phyloP scores from a whole-genome alignment of 1,284 basidiomycete species.

The Flammula alnicola region DNA sequence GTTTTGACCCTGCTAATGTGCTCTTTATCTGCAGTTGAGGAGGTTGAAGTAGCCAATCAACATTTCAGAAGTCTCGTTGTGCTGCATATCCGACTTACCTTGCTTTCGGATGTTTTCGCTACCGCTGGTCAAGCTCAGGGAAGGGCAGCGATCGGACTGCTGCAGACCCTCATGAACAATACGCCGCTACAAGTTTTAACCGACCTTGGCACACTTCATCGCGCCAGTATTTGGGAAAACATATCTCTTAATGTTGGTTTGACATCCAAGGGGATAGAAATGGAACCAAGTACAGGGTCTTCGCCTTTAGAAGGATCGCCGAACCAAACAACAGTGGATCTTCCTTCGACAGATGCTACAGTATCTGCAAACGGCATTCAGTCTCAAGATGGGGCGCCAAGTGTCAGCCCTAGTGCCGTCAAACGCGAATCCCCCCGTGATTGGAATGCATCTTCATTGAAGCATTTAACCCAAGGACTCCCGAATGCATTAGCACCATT shows the following conservation, averaged over 20 bases:
- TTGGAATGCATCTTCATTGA: constrained; percentile 78
- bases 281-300: constrained; percentile 40
- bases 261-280: constrained; percentile 55
- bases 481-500: constrained; percentile 83
- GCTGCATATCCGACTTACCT: constrained; percentile 78
- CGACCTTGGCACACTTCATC: constrained; percentile 83
- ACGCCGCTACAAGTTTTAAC: constrained; percentile 70
- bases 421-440: constrained; percentile 54
- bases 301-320: constrained; percentile 53
- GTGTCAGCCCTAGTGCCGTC: constrained; percentile 27
- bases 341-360: constrained; percentile 41
- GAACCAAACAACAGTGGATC: constrained; percentile 41
- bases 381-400: constrained; percentile 28
- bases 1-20: background rate
- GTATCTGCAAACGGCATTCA: constrained; percentile 42
- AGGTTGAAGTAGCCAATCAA: constrained; percentile 59
- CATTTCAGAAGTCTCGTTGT: constrained; percentile 80
- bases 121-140: constrained; percentile 87
- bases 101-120: constrained; percentile 89
- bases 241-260: constrained; percentile 74
- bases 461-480: constrained; percentile 82
- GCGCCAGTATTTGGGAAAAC: constrained; percentile 88
- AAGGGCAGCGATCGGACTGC: constrained; percentile 74
- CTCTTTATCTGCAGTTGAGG: constrained; percentile 38
- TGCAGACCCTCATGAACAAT: constrained; percentile 75